Evolutionary conservation across 192 early-diverging fungal species (phyloP).

Genomic region (Coemansia sp.): DNA sequence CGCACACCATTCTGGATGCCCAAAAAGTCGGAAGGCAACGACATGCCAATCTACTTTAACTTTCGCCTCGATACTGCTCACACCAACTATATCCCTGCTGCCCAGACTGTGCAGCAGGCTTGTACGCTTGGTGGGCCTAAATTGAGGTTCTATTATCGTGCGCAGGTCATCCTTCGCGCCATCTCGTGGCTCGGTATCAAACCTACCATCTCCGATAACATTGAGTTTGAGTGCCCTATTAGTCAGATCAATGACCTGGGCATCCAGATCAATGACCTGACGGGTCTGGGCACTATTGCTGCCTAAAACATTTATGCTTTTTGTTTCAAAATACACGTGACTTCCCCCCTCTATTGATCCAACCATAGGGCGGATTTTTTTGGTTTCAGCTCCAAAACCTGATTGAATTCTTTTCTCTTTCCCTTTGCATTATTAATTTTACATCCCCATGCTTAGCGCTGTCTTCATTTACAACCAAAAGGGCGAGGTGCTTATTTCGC

Average conservation of each 20-base stretch:
- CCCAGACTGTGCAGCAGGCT: conserved; percentile 28
- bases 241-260: conserved; percentile 43
- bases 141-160: conserved; percentile 46
- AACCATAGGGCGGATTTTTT: too few relatives aligned
- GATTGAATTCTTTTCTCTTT: too few relatives aligned
- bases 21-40: conserved; percentile 25
- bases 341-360: not conserved
- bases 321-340: not conserved
- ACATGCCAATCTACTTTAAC: conserved; percentile 50
- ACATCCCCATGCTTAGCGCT: conserved; percentile 96
- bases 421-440: not conserved
- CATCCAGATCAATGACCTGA: conserved; percentile 45
- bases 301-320: not conserved
- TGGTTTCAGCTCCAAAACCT: too few relatives aligned
- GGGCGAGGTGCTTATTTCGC: conserved; percentile 95
- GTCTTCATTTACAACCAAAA: conserved; percentile 99
- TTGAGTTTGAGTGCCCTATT: conserved; percentile 47
- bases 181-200: conserved; percentile 56
- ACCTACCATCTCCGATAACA: conserved; percentile 47
- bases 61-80: conserved; percentile 43
- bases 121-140: conserved; percentile 38
- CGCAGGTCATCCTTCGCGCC: conserved; percentile 42
- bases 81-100: conserved; percentile 35
- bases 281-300: conserved; percentile 10
- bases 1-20: conserved; percentile 45